Percentiles rank a stretch among this genome's conserved stretches.
Evolutionary conservation across 345 rosid species (phyloP).

Genomic region (Viola odorata): DNA sequence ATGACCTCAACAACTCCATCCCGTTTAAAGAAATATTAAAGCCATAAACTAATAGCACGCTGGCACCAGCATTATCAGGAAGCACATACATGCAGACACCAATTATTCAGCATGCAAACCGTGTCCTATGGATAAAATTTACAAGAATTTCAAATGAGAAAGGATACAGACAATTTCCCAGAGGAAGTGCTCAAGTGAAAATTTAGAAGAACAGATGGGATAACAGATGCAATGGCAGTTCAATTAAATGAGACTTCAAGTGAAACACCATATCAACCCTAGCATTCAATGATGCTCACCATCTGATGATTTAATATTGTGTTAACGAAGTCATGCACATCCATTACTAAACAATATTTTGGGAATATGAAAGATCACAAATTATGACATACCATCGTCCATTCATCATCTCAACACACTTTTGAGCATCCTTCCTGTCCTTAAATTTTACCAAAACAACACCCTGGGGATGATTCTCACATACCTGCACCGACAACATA

Average conservation of each 20-base stretch:
- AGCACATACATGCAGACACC: too few species aligned
- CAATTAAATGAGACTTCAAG: too few species aligned
- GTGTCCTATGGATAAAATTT: not conserved
- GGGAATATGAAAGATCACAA: not conserved
- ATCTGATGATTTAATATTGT: not conserved
- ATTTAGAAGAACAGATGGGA: too few species aligned
- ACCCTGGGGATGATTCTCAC: conserved; percentile 85
- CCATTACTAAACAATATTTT: not conserved
- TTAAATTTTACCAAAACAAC: conserved; percentile 80
- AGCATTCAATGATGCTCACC: not conserved
- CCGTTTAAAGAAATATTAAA: not conserved
- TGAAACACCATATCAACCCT: too few species aligned
- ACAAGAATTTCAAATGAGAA: not conserved
- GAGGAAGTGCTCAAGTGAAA: too few species aligned
- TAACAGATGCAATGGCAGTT: too few species aligned
- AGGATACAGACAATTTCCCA: too few species aligned
- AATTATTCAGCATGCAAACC: too few species aligned
- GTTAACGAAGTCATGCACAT: not conserved
- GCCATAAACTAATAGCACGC: not conserved
- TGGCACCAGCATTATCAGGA: too few species aligned
- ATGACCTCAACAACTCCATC: too few species aligned
- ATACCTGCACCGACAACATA: conserved; percentile 49
- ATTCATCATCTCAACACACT: conserved; percentile 85
- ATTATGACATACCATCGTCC: conserved; percentile 69
- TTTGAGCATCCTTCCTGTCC: conserved; percentile 81